phyloP scores from a whole-genome alignment of 1,139 yeast species.

The Magnusiomyces ingens region DNA sequence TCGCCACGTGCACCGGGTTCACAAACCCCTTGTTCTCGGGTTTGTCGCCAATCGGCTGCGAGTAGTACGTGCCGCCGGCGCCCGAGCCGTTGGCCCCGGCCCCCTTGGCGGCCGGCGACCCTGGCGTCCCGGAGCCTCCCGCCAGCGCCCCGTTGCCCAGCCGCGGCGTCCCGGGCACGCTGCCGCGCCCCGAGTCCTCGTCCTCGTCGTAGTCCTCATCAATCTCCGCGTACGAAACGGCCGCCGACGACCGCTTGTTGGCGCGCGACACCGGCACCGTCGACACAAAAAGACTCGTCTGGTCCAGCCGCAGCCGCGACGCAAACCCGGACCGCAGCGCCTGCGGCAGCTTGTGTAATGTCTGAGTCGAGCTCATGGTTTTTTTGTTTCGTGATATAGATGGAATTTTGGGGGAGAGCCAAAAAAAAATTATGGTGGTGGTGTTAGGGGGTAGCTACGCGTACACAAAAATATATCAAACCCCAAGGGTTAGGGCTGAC shows the following conservation, averaged over 20 bases:
- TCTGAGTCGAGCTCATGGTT: too few relatives aligned
- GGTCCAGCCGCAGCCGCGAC: conserved; percentile 57
- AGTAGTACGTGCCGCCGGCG: not conserved
- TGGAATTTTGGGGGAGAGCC: too few relatives aligned
- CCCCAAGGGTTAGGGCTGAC: too few relatives aligned
- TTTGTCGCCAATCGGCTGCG: conserved; percentile 10
- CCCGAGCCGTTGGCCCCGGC: not conserved
- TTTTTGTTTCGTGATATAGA: too few relatives aligned
- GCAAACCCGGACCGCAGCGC: conserved; percentile 66
- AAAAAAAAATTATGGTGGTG: too few relatives aligned
- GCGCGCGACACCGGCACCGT: conserved; percentile 69
- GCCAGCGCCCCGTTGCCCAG: conserved; percentile 10
- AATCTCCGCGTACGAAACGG: conserved; percentile 73
- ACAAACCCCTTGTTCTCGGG: conserved; percentile 29
- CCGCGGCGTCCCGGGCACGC: conserved; percentile 6
- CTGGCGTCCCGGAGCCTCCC: not conserved
- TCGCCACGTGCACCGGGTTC: conserved; percentile 13
- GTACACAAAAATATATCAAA: too few relatives aligned
- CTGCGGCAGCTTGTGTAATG: conserved; percentile 47
- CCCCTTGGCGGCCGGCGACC: not conserved
- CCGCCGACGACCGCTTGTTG: conserved; percentile 59
- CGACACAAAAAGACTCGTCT: conserved; percentile 61
- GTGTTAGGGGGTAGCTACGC: too few relatives aligned
- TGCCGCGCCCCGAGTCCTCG: conserved; percentile 37
- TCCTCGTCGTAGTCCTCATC: conserved; percentile 72